Evolutionary conservation across 352 stramenopile genomes (phyloP).

Genomic region (Labyrinthula sp.): DNA sequence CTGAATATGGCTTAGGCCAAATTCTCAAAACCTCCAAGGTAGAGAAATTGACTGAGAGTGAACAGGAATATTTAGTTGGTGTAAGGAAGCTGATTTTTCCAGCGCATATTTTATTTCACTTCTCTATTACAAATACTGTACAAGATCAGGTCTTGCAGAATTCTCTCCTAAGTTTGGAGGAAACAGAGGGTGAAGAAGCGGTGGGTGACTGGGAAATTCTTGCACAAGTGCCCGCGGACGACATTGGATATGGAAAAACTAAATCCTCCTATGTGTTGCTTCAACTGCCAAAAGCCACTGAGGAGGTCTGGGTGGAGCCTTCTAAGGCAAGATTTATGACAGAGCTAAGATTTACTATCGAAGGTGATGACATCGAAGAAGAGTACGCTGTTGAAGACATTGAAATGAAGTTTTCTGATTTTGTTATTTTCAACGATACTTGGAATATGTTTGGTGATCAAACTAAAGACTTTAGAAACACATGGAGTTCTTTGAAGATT

Average conservation of each 20-base stretch:
- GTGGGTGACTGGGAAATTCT: constrained; percentile 28
- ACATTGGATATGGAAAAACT: constrained; percentile 6
- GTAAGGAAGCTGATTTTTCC: constrained; percentile 90
- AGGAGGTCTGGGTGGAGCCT: constrained; percentile 26
- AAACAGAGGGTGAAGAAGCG: constrained; percentile 69
- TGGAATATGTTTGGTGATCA: too few relatives aligned
- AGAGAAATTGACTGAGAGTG: constrained; percentile 74
- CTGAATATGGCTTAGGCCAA: constrained; percentile 49
- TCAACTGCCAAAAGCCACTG: constrained; percentile 1
- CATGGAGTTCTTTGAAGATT: constrained; percentile 85
- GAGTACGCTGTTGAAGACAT: constrained; percentile 95
- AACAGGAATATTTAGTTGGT: constrained; percentile 90
- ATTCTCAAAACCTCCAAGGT: constrained; percentile 72
- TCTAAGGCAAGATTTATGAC: constrained; percentile 14
- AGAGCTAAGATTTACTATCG: constrained; percentile 13
- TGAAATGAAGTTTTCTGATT: constrained; percentile 73
- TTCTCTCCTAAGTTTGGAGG: constrained; percentile 68
- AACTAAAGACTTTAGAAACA: constrained; percentile 77
- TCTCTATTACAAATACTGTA: constrained; percentile 92
- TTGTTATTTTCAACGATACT: too few relatives aligned
- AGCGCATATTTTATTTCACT: constrained; percentile 85
- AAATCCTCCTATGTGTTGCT: constrained; percentile 28
- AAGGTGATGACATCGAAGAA: constrained; percentile 71
- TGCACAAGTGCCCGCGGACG: not conserved
- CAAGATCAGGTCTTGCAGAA: constrained; percentile 85